Evolutionary conservation across 1,284 basidiomycete genomes (phyloP), one percentile per base, ranked within the genome.

Genomic region (Tilletia walkeri): DNA sequence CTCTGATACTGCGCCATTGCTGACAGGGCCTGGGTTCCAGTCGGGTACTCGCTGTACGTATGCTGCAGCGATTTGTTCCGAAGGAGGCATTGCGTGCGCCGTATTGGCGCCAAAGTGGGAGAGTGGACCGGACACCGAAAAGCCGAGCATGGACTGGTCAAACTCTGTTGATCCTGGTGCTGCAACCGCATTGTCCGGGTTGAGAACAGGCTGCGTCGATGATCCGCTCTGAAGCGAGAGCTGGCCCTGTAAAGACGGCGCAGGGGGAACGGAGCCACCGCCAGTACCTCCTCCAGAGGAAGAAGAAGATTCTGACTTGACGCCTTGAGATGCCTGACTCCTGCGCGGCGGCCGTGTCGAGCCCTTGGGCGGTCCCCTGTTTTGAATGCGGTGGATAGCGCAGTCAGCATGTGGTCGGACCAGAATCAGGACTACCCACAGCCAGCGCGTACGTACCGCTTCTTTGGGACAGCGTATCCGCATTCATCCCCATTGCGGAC

Each of bases 381-480:
- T 9, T 53, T 18, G 6, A 53, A 6, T n/a, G 50, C 7, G 12
- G 6, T 10, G n/a, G 16, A 7, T 36, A 61, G 36, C 10, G 18
- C 6, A 53, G 50, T 30, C 18, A 53, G 24, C n/a, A 30, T 53
- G 50, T 12, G 48, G 48, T 49, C 48, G 14, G n/a, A 14, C 48
- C 14, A 45, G 34, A 65, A 36, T 6, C 65, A 34, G 18, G 47
- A 45, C 24, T 30, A 30, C 24, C 24, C 24, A 30, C 24, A 30
- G 24, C 24, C 24, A 30, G 24, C 24, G 24, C 10, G 47, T 59
- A 48, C 66, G 38, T 45, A 56, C 65, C 75, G 45, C 70, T 79
- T 79, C 69, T 78, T 79, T 34, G 76, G 75, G 36, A 74, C 71
- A 5, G 75, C 76, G 53, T 79, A 79, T 48, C 73, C 75, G 73